phyloP scores from a whole-genome alignment of 768 basidiomycete genomes.

The Rhizopogon vulgaris region DNA sequence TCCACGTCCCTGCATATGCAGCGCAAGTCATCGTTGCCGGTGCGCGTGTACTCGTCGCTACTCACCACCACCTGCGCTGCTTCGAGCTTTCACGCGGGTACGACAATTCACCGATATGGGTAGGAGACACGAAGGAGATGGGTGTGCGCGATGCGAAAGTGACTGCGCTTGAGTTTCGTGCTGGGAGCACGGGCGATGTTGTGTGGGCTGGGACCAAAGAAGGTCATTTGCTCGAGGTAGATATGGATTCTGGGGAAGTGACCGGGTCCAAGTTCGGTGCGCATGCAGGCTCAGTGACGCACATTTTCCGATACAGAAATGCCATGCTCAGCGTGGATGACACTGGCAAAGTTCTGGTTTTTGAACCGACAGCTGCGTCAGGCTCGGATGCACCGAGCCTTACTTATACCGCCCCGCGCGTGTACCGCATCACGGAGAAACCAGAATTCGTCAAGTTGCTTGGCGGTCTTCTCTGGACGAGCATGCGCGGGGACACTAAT shows the following conservation, averaged over 20 bases:
- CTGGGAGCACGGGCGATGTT: conserved; percentile 45
- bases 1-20: conserved; percentile 49
- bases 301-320: conserved; percentile 67
- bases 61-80: conserved; percentile 52
- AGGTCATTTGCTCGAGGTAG: conserved; percentile 80
- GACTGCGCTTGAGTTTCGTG: conserved; percentile 73
- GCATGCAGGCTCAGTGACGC: conserved; percentile 61
- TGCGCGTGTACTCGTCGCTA: conserved; percentile 50
- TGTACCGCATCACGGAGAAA: conserved; percentile 72
- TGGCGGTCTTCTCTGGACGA: conserved; percentile 80
- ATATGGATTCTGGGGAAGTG: conserved; percentile 55
- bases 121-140: conserved; percentile 57
- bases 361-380: conserved; percentile 40
- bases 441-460: conserved; percentile 74
- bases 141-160: conserved; percentile 65
- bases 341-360: conserved; percentile 75
- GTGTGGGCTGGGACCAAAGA: conserved; percentile 91
- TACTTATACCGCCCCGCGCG: conserved; percentile 43
- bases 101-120: conserved; percentile 36
- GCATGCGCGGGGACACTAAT: conserved; percentile 47
- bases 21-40: conserved; percentile 55
- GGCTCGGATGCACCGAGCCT: conserved; percentile 37
- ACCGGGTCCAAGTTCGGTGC: conserved; percentile 51
- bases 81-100: conserved; percentile 44
- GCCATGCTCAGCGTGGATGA: conserved; percentile 84